A percentile compares a stretch with the other conserved stretches of the same genome.
phyloP scores from a whole-genome alignment of 2,329 filamentous ascomycete genomes.

The Fusarium staphyleae region DNA sequence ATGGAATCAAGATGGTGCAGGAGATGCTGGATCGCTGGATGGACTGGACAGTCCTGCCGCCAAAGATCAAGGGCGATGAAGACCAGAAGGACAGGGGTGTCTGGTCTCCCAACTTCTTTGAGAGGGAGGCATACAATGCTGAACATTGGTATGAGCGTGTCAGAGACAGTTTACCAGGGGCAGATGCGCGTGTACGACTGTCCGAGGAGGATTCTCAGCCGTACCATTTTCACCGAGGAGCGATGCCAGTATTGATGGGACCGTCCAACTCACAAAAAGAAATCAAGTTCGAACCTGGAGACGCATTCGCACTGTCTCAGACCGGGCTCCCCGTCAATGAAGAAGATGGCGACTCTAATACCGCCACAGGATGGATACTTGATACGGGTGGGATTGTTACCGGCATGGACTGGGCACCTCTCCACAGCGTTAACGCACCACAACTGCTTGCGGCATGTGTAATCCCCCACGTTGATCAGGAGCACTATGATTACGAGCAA shows the following conservation, averaged over 20 bases:
- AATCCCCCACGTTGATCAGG: constrained; percentile 59
- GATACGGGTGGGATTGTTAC: constrained; percentile 62
- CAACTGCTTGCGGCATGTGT: constrained; percentile 62
- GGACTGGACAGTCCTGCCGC: constrained; percentile 51
- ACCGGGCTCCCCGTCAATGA: constrained; percentile 42
- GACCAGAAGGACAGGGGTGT: constrained; percentile 46
- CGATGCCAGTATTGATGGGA: constrained; percentile 47
- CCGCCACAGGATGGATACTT: constrained; percentile 58
- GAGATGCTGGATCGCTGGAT: constrained; percentile 53
- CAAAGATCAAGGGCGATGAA: constrained; percentile 40
- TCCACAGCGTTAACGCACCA: constrained; percentile 42
- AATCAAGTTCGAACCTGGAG: constrained; percentile 40
- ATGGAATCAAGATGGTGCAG: constrained; percentile 47
- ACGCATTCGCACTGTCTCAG: constrained; percentile 39
- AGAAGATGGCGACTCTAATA: constrained; percentile 34
- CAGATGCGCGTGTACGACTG: constrained; percentile 26
- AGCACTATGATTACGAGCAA: constrained; percentile 49
- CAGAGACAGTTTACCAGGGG: constrained; percentile 20
- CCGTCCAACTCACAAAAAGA: constrained; percentile 44
- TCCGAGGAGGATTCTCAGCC: constrained; percentile 38
- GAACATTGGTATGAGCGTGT: constrained; percentile 42
- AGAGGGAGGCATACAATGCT: constrained; percentile 46
- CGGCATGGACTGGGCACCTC: constrained; percentile 61
- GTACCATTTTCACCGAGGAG: constrained; percentile 41
- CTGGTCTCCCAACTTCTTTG: constrained; percentile 50